Conservation (phyloP, 2,329 filamentous ascomycete genomes). For the Lachnellula cervina region DNA sequence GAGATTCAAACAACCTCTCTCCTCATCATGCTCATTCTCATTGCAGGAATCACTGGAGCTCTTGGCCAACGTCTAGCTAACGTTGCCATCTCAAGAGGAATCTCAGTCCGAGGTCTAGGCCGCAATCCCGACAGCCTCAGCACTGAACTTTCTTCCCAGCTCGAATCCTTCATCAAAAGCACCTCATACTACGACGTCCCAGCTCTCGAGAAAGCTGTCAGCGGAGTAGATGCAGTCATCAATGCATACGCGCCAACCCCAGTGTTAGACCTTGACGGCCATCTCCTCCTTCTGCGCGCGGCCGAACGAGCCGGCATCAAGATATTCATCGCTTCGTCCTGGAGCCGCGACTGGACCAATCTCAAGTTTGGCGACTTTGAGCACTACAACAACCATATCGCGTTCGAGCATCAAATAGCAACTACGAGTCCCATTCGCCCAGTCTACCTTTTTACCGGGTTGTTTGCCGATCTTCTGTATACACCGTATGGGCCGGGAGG, state of each 20-base stretch:
- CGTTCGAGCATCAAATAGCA: constrained; percentile 32
- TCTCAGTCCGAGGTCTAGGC: not conserved
- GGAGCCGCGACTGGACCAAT: constrained; percentile 33
- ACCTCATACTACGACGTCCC: constrained; percentile 23
- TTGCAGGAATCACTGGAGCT: not conserved
- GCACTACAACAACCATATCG: constrained; percentile 33
- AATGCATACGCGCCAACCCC: constrained; percentile 28
- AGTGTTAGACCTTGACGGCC: constrained; percentile 30
- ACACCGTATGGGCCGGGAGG: not conserved
- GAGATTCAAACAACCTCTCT: not conserved
- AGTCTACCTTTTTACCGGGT: constrained; percentile 31
- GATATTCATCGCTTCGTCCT: constrained; percentile 28
- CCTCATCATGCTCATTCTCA: constrained; percentile 11
- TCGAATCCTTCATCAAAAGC: not conserved
- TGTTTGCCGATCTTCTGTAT: constrained; percentile 3
- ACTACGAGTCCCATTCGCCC: constrained; percentile 28
- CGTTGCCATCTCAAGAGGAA: not conserved
- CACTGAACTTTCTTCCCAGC: not conserved
- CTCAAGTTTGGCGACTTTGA: constrained; percentile 29
- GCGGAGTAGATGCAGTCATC: constrained; percentile 35
- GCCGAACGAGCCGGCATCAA: constrained; percentile 34
- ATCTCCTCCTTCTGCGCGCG: constrained; percentile 34
- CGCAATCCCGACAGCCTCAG: not conserved
- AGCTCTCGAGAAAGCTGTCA: constrained; percentile 31
- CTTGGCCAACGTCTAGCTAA: not conserved